These are phyloP conservation scores for Hyphopichia fennica DNA, from an alignment of 1,139 yeast genomes.

Conservation along the genomic window DNA sequence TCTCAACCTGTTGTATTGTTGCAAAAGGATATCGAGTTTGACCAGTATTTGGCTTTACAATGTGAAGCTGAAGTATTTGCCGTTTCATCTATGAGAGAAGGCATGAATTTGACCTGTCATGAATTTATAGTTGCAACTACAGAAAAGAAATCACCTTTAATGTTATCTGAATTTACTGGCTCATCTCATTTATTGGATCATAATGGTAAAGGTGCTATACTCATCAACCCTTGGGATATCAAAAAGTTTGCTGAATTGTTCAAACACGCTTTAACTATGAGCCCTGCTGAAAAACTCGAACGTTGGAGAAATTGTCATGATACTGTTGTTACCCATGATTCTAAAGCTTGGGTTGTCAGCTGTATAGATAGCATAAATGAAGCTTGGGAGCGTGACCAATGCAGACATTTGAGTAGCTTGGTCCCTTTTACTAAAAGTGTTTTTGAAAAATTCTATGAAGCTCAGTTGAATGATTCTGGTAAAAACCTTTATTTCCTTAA, in stretches of 20 bases:
- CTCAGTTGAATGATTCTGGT: constrained; percentile 24
- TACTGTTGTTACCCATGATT: constrained; percentile 65
- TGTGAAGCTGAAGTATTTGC: constrained; percentile 85
- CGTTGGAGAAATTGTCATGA: constrained; percentile 66
- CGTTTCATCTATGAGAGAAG: constrained; percentile 92
- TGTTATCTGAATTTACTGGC: constrained; percentile 92
- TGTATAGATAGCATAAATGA: constrained; percentile 56
- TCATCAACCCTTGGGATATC: constrained; percentile 91
- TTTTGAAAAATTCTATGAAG: constrained; percentile 38
- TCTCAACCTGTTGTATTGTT: constrained; percentile 84
- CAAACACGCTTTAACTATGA: constrained; percentile 63
- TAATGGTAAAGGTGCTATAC: constrained; percentile 61
- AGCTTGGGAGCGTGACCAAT: constrained; percentile 63
- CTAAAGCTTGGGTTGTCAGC: constrained; percentile 68
- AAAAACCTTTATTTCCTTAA: constrained; percentile 58
- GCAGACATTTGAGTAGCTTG: constrained; percentile 24
- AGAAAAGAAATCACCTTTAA: constrained; percentile 74
- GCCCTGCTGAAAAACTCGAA: constrained; percentile 50
- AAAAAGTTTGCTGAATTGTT: constrained; percentile 64
- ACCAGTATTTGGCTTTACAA: constrained; percentile 83
- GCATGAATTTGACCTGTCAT: constrained; percentile 94
- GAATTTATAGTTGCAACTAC: constrained; percentile 82
- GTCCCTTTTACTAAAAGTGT: constrained; percentile 26
- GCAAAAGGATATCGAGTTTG: constrained; percentile 85
- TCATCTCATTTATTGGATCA: constrained; percentile 70